A percentile compares a stretch with the other conserved stretches of the same genome.
Conservation (phyloP, 2,329 filamentous ascomycete genomes). For the Fusarium austroafricanum region DNA sequence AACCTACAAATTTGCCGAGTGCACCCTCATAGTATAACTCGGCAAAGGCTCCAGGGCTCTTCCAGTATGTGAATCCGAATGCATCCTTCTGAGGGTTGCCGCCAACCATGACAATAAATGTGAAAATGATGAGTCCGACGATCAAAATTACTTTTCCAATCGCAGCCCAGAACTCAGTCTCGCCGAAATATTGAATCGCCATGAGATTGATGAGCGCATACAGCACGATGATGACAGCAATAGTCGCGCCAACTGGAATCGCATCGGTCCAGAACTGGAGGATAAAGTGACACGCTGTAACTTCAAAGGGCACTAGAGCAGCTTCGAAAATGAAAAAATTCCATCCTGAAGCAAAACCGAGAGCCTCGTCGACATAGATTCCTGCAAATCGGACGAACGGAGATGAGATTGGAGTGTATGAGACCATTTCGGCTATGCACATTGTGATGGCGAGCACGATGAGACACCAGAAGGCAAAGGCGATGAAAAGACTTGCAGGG, state of each 20-base stretch:
- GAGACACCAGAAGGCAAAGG: constrained; percentile 71
- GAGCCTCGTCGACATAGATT: constrained; percentile 79
- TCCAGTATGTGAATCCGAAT: constrained; percentile 78
- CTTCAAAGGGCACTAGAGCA: constrained; percentile 74
- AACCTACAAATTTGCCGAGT: constrained; percentile 75
- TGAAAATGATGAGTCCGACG: constrained; percentile 77
- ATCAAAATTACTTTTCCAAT: constrained; percentile 79
- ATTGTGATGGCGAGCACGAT: constrained; percentile 71
- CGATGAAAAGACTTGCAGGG: constrained; percentile 67
- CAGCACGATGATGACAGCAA: constrained; percentile 63
- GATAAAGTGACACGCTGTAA: constrained; percentile 73
- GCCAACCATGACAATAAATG: constrained; percentile 85
- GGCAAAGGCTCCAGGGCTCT: constrained; percentile 76
- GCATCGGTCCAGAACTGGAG: constrained; percentile 72
- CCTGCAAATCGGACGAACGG: constrained; percentile 83
- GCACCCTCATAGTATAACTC: constrained; percentile 71
- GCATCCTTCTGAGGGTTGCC: constrained; percentile 79
- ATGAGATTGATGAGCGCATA: constrained; percentile 74
- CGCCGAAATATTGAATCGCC: constrained; percentile 79
- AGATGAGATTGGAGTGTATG: constrained; percentile 79
- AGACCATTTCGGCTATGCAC: constrained; percentile 80
- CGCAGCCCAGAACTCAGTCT: constrained; percentile 81
- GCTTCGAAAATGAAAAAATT: constrained; percentile 81
- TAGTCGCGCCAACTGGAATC: constrained; percentile 70
- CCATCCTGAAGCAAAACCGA: constrained; percentile 78